Evolutionary conservation across 2,329 filamentous ascomycete genomes (phyloP), one percentile per base, ranked within the genome.

Genomic region (Nigrospora sphaerica): DNA sequence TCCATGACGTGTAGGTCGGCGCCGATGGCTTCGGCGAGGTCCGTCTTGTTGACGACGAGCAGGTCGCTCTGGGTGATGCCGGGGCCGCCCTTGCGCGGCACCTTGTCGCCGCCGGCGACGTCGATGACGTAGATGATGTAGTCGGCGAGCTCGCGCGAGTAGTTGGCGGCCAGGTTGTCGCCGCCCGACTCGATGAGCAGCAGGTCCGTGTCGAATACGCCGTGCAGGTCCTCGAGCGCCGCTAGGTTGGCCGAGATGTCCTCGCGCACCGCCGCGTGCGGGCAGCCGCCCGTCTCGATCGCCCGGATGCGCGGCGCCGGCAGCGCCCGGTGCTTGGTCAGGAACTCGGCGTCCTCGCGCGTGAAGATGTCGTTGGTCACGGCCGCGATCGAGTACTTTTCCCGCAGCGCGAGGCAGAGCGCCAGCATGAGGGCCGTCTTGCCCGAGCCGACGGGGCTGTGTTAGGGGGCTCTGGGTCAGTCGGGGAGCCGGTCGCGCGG

Each of bases 361-460:
- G 92, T 97, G 76, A 97, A 97, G 75, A 97, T 97, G 75, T 97
- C 92, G 76, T 97, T 97, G 42, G 93, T 98, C 18, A 98, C 92
- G 49, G 90, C 93, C 1, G 93, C 93, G 60, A 98, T 86, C 62
- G 84, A 89, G 78, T 88, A 91, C 46, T 79, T 74, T 43, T 83
- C 75, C 51, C 93, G 86, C 7, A 98, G 83, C 9, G 86, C 85
- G 33, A 83, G 83, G 73, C 90, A 96, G 56, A 97, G 86, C 35
- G 88, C 85, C 12, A 96, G 83, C 92, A 98, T 97, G 28, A 97
- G 80, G 16, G 93, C 93, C 0, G 93, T 97, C 69, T 98, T 98
- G 62, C 93, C 93, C 19, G 91, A 96, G 53, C 93, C 93, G 45
- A 98, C 93, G 50, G 93, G 93, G 38, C 91, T 95, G 56, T n/a